phyloP scores from a whole-genome alignment of 148 eudicot species.

The Rhododendron kiyosumense region DNA sequence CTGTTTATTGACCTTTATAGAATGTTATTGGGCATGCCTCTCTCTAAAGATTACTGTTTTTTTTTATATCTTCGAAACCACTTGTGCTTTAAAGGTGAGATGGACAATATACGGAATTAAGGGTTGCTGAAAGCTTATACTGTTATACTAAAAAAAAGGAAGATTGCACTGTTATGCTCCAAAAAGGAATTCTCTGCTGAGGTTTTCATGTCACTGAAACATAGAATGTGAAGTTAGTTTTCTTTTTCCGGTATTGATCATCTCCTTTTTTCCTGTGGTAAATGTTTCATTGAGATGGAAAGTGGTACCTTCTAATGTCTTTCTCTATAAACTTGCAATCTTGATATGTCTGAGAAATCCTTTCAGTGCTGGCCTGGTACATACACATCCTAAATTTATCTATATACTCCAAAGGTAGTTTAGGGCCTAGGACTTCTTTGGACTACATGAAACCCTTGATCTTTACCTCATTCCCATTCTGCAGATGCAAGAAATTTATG shows the following conservation, averaged over 20 bases:
- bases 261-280: background rate
- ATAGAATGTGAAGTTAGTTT: background rate
- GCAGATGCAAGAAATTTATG: constrained; percentile 90
- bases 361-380: background rate
- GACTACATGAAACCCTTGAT: background rate
- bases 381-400: background rate
- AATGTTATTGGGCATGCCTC: background rate
- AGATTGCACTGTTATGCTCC: background rate
- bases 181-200: background rate
- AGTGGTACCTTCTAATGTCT: background rate
- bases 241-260: background rate
- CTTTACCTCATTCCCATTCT: constrained; percentile 1
- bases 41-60: background rate
- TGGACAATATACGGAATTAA: background rate
- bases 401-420: background rate
- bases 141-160: background rate
- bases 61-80: background rate
- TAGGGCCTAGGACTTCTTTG: background rate
- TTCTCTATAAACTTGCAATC: background rate
- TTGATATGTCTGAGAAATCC: background rate
- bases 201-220: background rate
- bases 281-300: background rate
- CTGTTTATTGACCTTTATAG: background rate
- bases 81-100: background rate
- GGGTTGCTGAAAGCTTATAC: background rate